Base-by-base conservation (phyloP, 257 asterid species). In the Eucommia ulmoides region DNA sequence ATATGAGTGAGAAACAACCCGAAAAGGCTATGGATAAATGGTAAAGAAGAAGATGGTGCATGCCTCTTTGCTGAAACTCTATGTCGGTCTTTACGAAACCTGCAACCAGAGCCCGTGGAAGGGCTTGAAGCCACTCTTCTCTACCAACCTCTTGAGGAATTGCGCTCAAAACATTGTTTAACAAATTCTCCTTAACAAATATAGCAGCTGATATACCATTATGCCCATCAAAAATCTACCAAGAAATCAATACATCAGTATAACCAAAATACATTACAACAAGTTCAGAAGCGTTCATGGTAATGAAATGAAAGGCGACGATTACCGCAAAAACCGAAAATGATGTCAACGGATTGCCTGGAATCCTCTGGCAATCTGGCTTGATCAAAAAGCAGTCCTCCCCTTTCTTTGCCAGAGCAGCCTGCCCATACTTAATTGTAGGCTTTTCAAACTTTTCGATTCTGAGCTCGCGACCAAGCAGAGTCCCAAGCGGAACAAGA, bases 81-180 rank as follows among this genome's bases (percentile, higher is more conserved):
- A 9, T 49, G 26, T 49, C 53, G 23, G 53, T 49, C 17, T 49
- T 49, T 19, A 49, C 53, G 19, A 49, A 49, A 16, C 29, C 29
- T 14, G 33, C 33, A 22, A 49, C 53, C 18, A 49, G 23, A 22
- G 29, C 33, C 12, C 19, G 53, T 16, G 53, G 33, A 11, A 22
- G 18, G 23, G 53, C 53, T 15, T 49, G 29, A 49, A 49, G 33
- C 53, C 53, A 49, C 16, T 49, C 53, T 9, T 49, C 53, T 19
- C 53, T 16, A 2, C 33, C 29, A 22, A 49, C 33, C 1, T 21
- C 48, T 4, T 20, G 19, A 22, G 29, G 53, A 23, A 49, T 49
- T 2, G 53, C 53, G 23, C 19, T 22, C 15, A 42, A 4, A 2
- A 42, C 10, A n/a, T 42, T 19, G 19, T 42, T 16, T 21, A 42